A percentile compares a stretch with the other conserved stretches of the same genome.
These are phyloP conservation scores for Murraya paniculata DNA, from an alignment of 345 rosid species.

Conservation along the genomic window DNA sequence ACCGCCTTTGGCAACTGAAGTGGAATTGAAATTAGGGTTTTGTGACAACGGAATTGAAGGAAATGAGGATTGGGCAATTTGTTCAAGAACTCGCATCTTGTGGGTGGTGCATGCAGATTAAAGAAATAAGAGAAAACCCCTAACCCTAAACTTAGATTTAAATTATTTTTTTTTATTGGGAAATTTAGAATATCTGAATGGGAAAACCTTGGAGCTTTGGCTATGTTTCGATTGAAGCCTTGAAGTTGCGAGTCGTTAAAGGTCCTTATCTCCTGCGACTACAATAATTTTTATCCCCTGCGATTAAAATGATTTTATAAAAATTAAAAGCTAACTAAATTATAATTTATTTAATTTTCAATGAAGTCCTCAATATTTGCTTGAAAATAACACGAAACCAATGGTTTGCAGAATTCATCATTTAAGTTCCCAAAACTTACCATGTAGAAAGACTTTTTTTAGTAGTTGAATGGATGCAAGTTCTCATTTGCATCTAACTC, in stretches of 20 bases:
- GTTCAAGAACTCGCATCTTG: constrained; percentile 30
- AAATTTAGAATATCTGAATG: background rate
- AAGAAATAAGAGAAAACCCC: background rate
- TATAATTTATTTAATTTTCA: no score
- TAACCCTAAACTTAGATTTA: background rate
- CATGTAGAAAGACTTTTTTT: no score
- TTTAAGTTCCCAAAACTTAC: no score
- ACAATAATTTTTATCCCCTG: no score
- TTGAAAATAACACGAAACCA: no score
- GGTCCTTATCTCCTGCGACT: no score
- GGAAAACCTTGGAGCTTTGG: background rate
- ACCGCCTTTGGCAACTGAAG: constrained; percentile 24
- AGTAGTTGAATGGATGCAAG: no score
- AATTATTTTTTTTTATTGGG: background rate
- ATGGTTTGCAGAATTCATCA: no score
- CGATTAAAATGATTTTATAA: background rate
- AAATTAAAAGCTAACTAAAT: no score
- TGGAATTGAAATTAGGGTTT: constrained; percentile 28
- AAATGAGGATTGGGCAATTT: constrained; percentile 27
- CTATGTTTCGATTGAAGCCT: background rate
- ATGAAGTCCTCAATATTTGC: no score
- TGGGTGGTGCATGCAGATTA: background rate
- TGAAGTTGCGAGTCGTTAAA: no score
- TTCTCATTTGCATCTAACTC: no score
- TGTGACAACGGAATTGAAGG: constrained; percentile 23